Conservation (phyloP, 1,139 yeast species). For the Blastobotrys malaysiensis region DNA sequence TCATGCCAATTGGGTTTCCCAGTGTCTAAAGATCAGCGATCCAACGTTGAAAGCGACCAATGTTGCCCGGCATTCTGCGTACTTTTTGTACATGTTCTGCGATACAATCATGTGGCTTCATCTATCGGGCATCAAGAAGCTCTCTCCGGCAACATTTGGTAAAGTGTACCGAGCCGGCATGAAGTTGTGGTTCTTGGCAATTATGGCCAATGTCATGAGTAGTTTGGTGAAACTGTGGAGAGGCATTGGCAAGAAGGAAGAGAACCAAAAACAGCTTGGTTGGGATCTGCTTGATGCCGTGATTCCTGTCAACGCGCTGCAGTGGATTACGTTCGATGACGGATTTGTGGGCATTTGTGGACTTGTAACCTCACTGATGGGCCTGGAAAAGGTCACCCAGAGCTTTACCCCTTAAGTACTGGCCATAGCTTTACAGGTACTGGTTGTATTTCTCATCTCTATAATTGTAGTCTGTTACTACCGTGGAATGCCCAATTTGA, state of each 20-base stretch:
- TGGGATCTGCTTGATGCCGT: constrained; percentile 78
- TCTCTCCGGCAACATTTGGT: constrained; percentile 16
- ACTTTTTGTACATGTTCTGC: constrained; percentile 66
- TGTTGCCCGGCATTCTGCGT: constrained; percentile 63
- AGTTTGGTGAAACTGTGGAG: constrained; percentile 36
- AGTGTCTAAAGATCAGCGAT: constrained; percentile 51
- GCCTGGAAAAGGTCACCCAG: constrained; percentile 52
- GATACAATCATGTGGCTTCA: constrained; percentile 73
- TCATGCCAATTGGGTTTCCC: constrained; percentile 34
- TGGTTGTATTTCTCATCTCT: too few species aligned
- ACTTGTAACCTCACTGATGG: constrained; percentile 71
- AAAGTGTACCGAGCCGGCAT: constrained; percentile 21
- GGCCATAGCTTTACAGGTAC: too few species aligned
- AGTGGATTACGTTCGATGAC: constrained; percentile 56
- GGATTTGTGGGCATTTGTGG: constrained; percentile 86
- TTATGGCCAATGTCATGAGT: constrained; percentile 56
- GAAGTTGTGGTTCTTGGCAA: constrained; percentile 74
- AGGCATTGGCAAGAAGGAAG: constrained; percentile 31
- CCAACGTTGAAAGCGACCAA: constrained; percentile 54
- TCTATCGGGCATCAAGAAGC: constrained; percentile 30
- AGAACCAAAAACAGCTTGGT: constrained; percentile 57
- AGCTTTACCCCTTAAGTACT: not conserved
- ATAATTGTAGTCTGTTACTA: too few species aligned
- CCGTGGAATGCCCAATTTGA: too few species aligned
- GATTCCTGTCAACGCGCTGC: constrained; percentile 68